A percentile compares a stretch with the other conserved stretches of the same genome.
These are phyloP conservation scores for Gelatoporia subvermispora DNA, from an alignment of 768 basidiomycete species.

Conservation along the genomic window DNA sequence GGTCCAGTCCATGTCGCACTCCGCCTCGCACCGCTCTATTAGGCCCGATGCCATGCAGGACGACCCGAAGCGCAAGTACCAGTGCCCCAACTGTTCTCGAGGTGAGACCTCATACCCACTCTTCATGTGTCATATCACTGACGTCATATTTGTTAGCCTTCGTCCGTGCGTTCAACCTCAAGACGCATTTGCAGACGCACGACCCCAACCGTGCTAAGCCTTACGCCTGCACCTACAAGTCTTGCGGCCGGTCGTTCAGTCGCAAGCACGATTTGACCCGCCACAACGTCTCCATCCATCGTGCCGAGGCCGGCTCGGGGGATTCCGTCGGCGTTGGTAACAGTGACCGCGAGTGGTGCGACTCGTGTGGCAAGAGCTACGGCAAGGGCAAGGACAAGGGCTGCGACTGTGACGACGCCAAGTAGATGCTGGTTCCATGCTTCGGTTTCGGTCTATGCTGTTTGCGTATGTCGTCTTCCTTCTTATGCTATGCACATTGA, in stretches of 20 bases:
- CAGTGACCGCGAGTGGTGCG: slow-evolving; percentile 64
- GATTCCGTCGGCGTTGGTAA: slow-evolving; percentile 62
- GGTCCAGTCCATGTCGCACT: slow-evolving; percentile 36
- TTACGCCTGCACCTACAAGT: slow-evolving; percentile 78
- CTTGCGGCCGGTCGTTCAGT: slow-evolving; percentile 87
- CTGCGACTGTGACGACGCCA: slow-evolving; percentile 42
- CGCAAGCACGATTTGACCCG: slow-evolving; percentile 92
- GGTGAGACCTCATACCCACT: slow-evolving; percentile 36
- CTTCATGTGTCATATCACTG: background rate
- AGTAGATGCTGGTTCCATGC: slow-evolving; percentile 17
- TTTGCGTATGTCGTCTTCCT: slow-evolving; percentile 22
- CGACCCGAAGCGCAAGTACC: slow-evolving; percentile 76
- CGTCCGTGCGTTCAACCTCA: slow-evolving; percentile 89
- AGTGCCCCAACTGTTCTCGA: slow-evolving; percentile 69
- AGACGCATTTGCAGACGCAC: slow-evolving; percentile 93
- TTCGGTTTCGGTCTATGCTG: slow-evolving; percentile 11
- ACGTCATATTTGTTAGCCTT: slow-evolving; percentile 52
- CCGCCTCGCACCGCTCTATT: slow-evolving; percentile 25
- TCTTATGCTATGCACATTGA: background rate
- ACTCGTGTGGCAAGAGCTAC: slow-evolving; percentile 67
- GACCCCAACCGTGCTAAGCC: slow-evolving; percentile 90
- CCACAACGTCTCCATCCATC: slow-evolving; percentile 83
- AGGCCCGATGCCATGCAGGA: slow-evolving; percentile 41
- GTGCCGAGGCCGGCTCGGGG: slow-evolving; percentile 49
- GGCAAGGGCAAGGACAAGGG: slow-evolving; percentile 36